These are phyloP conservation scores for Fusarium sambucinum DNA, from an alignment of 2,329 filamentous ascomycete genomes.

Conservation along the genomic window DNA sequence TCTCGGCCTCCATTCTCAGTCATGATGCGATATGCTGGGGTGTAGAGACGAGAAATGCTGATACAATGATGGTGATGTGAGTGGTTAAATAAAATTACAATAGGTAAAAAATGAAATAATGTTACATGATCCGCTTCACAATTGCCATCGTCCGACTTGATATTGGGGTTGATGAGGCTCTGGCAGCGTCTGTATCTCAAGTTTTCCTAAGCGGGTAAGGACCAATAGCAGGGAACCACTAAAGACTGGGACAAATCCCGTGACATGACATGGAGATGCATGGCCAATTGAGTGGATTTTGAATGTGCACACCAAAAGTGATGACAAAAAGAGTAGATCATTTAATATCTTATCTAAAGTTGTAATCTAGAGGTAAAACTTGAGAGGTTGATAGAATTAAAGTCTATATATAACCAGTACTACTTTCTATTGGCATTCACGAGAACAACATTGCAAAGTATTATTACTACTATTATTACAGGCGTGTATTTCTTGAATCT, in stretches of 20 bases:
- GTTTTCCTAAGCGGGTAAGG: conserved; percentile 30
- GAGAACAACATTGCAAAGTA: background rate
- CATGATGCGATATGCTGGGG: conserved; percentile 29
- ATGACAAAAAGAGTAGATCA: conserved; percentile 8
- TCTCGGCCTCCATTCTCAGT: conserved; percentile 32
- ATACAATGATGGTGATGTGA: background rate
- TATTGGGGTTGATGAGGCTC: conserved; percentile 35
- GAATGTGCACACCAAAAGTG: conserved; percentile 25
- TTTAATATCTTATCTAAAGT: background rate
- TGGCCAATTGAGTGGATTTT: conserved; percentile 24
- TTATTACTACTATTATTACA: too few species aligned
- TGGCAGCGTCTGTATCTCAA: conserved; percentile 15
- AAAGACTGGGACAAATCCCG: conserved; percentile 36
- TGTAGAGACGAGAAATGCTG: background rate
- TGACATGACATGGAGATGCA: conserved; percentile 38
- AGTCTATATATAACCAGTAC: background rate
- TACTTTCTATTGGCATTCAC: background rate
- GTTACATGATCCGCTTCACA: conserved; percentile 39
- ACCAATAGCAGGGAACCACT: conserved; percentile 27
- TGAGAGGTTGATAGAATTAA: background rate
- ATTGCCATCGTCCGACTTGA: conserved; percentile 13
- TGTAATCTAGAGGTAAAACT: background rate
- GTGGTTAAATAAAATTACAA: conserved; percentile 23
- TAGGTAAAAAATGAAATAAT: conserved; percentile 16
- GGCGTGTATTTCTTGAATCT: background rate